Base-by-base conservation (phyloP, 495 filamentous ascomycete genomes). In the Elaphomyces granulatus region DNA sequence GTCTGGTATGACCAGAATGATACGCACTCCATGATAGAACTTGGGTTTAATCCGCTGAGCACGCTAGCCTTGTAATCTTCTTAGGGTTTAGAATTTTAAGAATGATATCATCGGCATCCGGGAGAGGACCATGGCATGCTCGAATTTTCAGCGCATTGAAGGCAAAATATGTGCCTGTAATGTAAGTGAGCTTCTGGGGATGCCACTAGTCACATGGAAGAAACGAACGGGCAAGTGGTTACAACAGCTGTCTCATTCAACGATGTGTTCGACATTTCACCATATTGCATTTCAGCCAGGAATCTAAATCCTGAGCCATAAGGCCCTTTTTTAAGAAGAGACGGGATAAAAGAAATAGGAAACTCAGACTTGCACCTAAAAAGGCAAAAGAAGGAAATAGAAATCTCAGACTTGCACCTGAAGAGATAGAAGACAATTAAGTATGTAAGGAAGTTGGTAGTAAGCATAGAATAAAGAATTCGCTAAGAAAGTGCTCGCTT, bases 61-160 rank as follows among this genome's bases (percentile, higher is more conserved):
- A 90, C 78, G 44, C 84, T 85, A 0, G 86, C 87, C 52, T 94
- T 94, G 67, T 93, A 95, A 45, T 94, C 90, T 53, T 95, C 88
- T 0, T 77, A 0, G 87, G 88, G 41, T 83, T 84, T 21, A 98
- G 68, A 34, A 78, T 70, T 1, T 80, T 78, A 15, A 77, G 68
- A 2, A 85, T 76, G 15, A 74, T 81, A 61, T 92, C 87, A 49
- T 94, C 85, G 0, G 78, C 76, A 45, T 80, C 81, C 17, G 58
- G 52, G 6, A 98, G 68, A 3, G 63, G 60, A 2, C 74, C 71
- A 31, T 77, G 67, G 48, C 90, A 98, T 14, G 84, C 86, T 37
- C 88, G 90, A 53, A 8, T 50, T 60, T 18, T 79, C 69, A 32
- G 84, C 81, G 51, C 90, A 98, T 19, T 67, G 59, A 7, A 78